phyloP scores from a whole-genome alignment of 2,329 filamentous ascomycete genomes.

The Myriosclerotinia curreyana region DNA sequence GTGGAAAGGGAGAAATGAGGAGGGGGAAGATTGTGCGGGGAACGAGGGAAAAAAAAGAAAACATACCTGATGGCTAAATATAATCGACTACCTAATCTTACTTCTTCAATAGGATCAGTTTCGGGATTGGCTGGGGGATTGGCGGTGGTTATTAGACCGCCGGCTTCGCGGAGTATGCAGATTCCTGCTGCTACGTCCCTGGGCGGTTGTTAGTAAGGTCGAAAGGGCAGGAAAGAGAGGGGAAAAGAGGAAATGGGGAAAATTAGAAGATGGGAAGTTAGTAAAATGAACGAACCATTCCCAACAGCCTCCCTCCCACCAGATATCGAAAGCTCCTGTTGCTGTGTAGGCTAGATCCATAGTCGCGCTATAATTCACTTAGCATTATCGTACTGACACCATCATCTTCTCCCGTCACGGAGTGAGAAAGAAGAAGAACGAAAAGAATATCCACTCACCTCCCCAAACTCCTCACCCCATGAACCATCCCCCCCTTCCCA shows the following conservation, averaged over 20 bases:
- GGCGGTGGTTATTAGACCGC: conserved; percentile 69
- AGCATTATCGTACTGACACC: neutral
- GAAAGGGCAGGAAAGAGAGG: neutral
- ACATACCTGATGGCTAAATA: conserved; percentile 64
- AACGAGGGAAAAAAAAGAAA: too few species aligned
- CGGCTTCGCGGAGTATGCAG: conserved; percentile 69
- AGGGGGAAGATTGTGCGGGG: too few species aligned
- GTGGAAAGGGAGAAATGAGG: too few species aligned
- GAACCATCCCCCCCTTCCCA: conserved; percentile 74
- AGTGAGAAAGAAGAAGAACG: too few species aligned
- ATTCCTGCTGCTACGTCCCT: conserved; percentile 75
- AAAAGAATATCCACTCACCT: conserved; percentile 40
- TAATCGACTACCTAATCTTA: conserved; percentile 62
- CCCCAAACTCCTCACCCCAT: conserved; percentile 69
- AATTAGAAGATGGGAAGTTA: neutral
- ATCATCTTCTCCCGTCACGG: too few species aligned
- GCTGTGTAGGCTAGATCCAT: conserved; percentile 72
- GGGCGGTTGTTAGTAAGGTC: neutral
- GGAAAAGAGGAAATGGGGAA: too few species aligned
- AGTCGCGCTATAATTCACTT: conserved; percentile 54
- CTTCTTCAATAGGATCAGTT: conserved; percentile 56
- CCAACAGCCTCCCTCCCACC: conserved; percentile 82
- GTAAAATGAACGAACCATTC: conserved; percentile 57
- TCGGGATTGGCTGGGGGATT: conserved; percentile 62
- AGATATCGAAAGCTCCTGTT: conserved; percentile 73